These are phyloP conservation scores for Corniculantispora saksenae DNA, from an alignment of 2,329 filamentous ascomycete species.

Conservation along the genomic window DNA sequence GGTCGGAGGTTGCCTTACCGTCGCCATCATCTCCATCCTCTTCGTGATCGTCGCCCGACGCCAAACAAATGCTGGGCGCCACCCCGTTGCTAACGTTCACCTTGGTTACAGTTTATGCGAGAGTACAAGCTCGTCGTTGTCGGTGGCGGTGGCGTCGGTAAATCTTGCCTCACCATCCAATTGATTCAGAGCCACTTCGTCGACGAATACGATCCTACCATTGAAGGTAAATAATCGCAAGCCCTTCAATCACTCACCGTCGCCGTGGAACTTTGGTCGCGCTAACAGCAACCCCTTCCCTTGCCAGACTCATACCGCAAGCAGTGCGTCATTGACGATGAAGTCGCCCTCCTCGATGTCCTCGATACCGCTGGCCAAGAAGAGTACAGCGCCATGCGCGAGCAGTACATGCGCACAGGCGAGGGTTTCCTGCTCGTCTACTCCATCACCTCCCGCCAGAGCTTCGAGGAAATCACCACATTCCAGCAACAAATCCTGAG, in stretches of 20 bases:
- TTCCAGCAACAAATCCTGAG: conserved; percentile 98
- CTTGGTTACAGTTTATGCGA: conserved; percentile 67
- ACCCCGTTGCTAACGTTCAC: conserved; percentile 4
- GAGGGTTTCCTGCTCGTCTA: conserved; percentile 98
- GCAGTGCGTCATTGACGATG: conserved; percentile 98
- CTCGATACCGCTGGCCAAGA: conserved; percentile 98
- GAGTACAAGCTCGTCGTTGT: conserved; percentile 97
- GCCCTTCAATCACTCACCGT: conserved; percentile 2
- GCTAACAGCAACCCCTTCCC: not conserved
- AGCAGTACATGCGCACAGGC: conserved; percentile 99
- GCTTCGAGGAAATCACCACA: conserved; percentile 96
- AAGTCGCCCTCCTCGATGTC: conserved; percentile 95
- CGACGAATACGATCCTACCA: conserved; percentile 98
- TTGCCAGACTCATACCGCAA: conserved; percentile 95
- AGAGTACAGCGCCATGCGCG: conserved; percentile 98
- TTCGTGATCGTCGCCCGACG: not conserved
- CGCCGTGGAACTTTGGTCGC: not conserved
- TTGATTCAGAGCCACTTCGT: conserved; percentile 96
- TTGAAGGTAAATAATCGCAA: conserved; percentile 72
- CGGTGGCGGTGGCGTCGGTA: conserved; percentile 96
- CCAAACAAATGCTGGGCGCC: not conserved
- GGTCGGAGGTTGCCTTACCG: no score
- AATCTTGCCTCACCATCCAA: conserved; percentile 98
- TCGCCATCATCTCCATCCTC: not conserved
- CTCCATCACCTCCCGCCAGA: conserved; percentile 95